A percentile compares a stretch with the other conserved stretches of the same genome.
These are phyloP conservation scores for Lepiota venenata DNA, from an alignment of 768 basidiomycete genomes.

Conservation along the genomic window DNA sequence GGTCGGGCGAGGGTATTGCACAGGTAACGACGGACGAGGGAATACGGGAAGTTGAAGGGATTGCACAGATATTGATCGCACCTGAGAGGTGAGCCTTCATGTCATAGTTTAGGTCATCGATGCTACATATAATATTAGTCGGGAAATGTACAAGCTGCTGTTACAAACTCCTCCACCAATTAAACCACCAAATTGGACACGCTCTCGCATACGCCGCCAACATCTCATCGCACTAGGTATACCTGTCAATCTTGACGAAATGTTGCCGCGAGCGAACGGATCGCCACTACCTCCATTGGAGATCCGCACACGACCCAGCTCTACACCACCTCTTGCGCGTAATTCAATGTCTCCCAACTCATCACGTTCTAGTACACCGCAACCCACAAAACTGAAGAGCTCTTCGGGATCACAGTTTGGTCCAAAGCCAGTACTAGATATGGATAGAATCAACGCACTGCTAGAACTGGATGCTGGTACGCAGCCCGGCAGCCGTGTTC, in stretches of 20 bases:
- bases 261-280: conserved; percentile 63
- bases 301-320: conserved; percentile 79
- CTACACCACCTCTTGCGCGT: conserved; percentile 59
- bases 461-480: conserved; percentile 67
- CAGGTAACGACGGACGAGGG: conserved; percentile 61
- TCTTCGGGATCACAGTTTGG: conserved; percentile 52
- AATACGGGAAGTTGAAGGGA: conserved; percentile 77
- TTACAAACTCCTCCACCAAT: conserved; percentile 69
- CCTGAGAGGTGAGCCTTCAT: conserved; percentile 57
- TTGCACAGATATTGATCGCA: conserved; percentile 73
- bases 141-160: conserved; percentile 71
- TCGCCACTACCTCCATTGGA: conserved; percentile 76
- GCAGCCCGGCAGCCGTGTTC: conserved; percentile 15
- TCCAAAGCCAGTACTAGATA: conserved; percentile 71
- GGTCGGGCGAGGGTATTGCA: conserved; percentile 49
- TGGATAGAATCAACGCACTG: conserved; percentile 58
- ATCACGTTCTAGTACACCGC: conserved; percentile 55
- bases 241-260: conserved; percentile 93
- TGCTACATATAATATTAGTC: conserved; percentile 42
- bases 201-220: conserved; percentile 86
- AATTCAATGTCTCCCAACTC: conserved; percentile 33
- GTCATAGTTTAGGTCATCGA: background rate
- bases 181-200: conserved; percentile 91
- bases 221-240: conserved; percentile 90
- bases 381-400: conserved; percentile 29